A percentile compares a stretch with the other conserved stretches of the same genome.
Conservation (phyloP, 345 rosid species). For the Noccaea bulbosa region DNA sequence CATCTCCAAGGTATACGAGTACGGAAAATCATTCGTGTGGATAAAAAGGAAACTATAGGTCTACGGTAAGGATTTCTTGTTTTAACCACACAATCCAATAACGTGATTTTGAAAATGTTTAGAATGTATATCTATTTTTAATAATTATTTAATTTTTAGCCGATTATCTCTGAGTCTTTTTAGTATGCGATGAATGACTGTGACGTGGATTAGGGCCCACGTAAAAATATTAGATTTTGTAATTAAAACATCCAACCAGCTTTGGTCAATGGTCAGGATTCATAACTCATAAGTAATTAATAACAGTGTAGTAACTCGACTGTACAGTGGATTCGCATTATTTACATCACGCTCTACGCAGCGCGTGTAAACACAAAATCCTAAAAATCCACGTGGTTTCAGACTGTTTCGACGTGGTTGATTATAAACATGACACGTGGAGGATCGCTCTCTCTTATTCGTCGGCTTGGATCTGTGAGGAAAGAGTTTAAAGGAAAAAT, state of each 20-base stretch:
- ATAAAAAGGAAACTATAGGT: constrained; percentile 18
- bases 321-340: neutral
- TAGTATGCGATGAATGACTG: neutral
- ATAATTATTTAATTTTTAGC: neutral
- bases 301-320: constrained; percentile 33
- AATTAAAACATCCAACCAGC: constrained; percentile 25
- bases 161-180: neutral
- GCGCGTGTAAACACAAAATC: constrained; percentile 36
- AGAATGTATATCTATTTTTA: neutral
- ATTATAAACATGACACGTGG: constrained; percentile 16
- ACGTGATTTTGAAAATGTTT: constrained; percentile 27
- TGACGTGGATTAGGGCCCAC: constrained; percentile 34
- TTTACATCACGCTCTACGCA: constrained; percentile 38
- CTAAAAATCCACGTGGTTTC: constrained; percentile 32
- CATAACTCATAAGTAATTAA: constrained; percentile 20
- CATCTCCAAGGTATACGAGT: constrained; percentile 14
- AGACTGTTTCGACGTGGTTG: constrained; percentile 33
- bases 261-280: constrained; percentile 44
- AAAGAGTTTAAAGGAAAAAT: neutral
- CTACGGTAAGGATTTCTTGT: constrained; percentile 6
- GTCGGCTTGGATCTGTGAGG: constrained; percentile 52
- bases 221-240: constrained; percentile 28
- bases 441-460: constrained; percentile 1
- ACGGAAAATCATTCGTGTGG: constrained; percentile 20
- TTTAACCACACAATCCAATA: constrained; percentile 19